Conservation (phyloP, 2,329 filamentous ascomycete genomes). For the Xylaria sp. region DNA sequence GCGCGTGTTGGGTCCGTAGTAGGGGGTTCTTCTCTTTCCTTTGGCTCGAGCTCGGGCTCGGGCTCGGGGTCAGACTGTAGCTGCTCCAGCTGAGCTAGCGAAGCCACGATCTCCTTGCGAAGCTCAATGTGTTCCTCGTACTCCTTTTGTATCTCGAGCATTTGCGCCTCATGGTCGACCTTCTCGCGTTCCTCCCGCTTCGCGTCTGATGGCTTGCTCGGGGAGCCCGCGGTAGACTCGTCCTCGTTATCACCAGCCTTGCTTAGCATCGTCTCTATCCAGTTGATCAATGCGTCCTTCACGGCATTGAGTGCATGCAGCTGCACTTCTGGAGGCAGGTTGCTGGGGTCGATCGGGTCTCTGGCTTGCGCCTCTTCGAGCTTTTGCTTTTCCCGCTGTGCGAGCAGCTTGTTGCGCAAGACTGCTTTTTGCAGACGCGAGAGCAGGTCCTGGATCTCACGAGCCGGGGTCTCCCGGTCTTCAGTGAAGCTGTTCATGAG, state of each 20-base stretch:
- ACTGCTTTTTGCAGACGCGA: conserved; percentile 60
- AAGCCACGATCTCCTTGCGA: conserved; percentile 51
- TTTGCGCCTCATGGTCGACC: conserved; percentile 41
- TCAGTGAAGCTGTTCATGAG: conserved; percentile 54
- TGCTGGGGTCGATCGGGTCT: conserved; percentile 41
- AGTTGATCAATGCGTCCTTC: conserved; percentile 62
- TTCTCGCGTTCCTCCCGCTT: conserved; percentile 16
- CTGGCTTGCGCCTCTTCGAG: conserved; percentile 51
- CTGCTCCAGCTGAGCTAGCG: conserved; percentile 36
- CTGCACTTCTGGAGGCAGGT: conserved; percentile 43
- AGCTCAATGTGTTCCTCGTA: conserved; percentile 57
- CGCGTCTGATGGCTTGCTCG: conserved; percentile 17
- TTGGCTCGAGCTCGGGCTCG: conserved; percentile 9
- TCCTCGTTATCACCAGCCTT: conserved; percentile 49
- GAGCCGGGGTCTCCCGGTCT: conserved; percentile 42
- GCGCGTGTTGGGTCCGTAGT: conserved; percentile 1
- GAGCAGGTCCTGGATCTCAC: conserved; percentile 51
- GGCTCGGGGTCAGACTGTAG: too few species aligned
- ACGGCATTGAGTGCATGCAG: conserved; percentile 58
- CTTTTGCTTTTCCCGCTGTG: conserved; percentile 59
- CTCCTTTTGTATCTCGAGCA: conserved; percentile 55
- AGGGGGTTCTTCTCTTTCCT: conserved; percentile 10
- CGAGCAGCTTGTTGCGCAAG: conserved; percentile 58
- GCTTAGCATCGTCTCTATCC: conserved; percentile 65
- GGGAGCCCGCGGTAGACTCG: conserved; percentile 27